Conservation (phyloP, 768 basidiomycete species). For the Clavulina sp. region DNA sequence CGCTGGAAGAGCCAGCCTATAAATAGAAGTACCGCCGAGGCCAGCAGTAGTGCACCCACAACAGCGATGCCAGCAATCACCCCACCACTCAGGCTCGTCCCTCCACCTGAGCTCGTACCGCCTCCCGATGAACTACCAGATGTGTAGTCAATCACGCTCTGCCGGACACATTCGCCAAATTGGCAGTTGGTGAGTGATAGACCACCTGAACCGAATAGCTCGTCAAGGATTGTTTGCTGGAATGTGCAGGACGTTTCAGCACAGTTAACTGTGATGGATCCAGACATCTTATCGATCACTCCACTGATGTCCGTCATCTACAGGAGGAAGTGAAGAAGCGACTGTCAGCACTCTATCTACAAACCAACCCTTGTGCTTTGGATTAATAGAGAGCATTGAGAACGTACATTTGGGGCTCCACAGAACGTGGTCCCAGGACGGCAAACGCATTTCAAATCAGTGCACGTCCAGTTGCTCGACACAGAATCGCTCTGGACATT, state of each 20-base stretch:
- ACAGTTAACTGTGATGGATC: conserved; percentile 54
- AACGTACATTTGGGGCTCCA: conserved; percentile 26
- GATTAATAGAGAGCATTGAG: neutral
- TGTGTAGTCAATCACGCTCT: conserved; percentile 51
- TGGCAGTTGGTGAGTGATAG: conserved; percentile 55
- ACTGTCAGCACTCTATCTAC: neutral
- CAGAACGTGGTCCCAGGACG: conserved; percentile 56
- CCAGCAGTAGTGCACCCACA: conserved; percentile 45
- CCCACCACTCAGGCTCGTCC: conserved; percentile 46
- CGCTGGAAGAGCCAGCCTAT: conserved; percentile 47
- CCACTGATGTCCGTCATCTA: conserved; percentile 30
- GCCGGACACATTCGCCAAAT: conserved; percentile 80
- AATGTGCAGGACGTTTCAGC: conserved; percentile 48
- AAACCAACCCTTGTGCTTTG: conserved; percentile 6
- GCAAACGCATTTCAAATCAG: conserved; percentile 60
- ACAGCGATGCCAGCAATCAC: conserved; percentile 86
- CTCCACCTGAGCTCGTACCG: conserved; percentile 13
- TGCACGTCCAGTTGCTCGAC: conserved; percentile 48
- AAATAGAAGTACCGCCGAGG: conserved; percentile 40
- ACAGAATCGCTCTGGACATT: conserved; percentile 33
- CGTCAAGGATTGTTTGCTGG: conserved; percentile 47
- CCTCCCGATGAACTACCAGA: conserved; percentile 18
- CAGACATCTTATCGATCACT: conserved; percentile 47
- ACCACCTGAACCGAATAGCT: conserved; percentile 55
- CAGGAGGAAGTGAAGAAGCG: neutral